Evolutionary conservation across 331 rosid genomes (phyloP), one percentile per base, ranked within the genome.

Genomic region (Ulmus americana): DNA sequence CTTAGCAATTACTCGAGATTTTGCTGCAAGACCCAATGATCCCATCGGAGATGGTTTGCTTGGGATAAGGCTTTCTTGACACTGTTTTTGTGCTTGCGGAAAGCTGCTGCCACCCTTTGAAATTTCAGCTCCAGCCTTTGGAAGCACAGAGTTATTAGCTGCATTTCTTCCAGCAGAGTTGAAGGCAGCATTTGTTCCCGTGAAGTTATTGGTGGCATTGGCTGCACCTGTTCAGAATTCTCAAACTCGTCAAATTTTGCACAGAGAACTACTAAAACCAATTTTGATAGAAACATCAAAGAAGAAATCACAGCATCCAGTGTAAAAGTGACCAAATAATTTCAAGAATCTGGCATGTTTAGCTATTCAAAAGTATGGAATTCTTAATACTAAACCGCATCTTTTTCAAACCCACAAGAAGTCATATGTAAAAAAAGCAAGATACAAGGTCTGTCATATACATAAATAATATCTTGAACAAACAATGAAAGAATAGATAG

Each of bases 1-100:
- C 69, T 77, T 85, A 18, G 79, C 46, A 55, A 70, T 58, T 45
- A 49, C 56, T 61, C 58, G 79, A 43, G 88, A 57, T 81, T 81
- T 84, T 65, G 70, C 75, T 1, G 65, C 40, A 47, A 75, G 74
- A 68, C 65, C 83, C 41, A 73, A 58, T 48, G 88, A 70, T 55
- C 73, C 83, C 51, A 59, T 8, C 3, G 75, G 62, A 64, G 73
- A 45, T 20, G 63, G 45, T 60, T 70, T 77, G 7, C 49, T 46
- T 3, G 58, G 59, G 39, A 59, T 55, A 12, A 59, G 61, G 63
- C 69, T 76, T 73, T 76, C 81, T 15, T 83, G 90, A 56, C 83
- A 70, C 71, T 80, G 78, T 51, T 55, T 68, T 66, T 73, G 84
- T 48, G 71, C 47, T 71, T 74, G 84, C 50, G 64, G 56, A n/a